Percentiles rank a stretch among this genome's conserved stretches.
These are phyloP conservation scores for Corylus americana DNA, from an alignment of 306 rosid genomes.

Conservation along the genomic window DNA sequence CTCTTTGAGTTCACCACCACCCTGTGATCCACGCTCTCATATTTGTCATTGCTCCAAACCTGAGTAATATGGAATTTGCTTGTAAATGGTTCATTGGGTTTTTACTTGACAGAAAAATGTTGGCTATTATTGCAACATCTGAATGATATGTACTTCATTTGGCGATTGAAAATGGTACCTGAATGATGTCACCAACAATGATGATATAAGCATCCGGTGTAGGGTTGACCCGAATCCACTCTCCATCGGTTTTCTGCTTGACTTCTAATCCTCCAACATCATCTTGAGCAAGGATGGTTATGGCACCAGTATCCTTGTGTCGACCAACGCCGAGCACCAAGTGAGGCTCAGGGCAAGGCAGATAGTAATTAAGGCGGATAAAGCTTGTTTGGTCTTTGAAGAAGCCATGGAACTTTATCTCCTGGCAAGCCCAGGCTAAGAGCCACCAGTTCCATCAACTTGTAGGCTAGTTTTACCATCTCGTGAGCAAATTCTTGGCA, in stretches of 20 bases:
- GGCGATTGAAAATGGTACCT: constrained; percentile 32
- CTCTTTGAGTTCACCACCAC: constrained; percentile 46
- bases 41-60: constrained; percentile 80
- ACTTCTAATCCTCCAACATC: constrained; percentile 70
- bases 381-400: constrained; percentile 53
- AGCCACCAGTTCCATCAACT: constrained; percentile 55
- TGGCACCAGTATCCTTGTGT: constrained; percentile 54
- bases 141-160: too few relatives aligned
- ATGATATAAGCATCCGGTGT: constrained; percentile 54
- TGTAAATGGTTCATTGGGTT: too few relatives aligned
- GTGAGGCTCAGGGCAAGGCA: constrained; percentile 58
- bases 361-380: constrained; percentile 54
- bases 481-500: constrained; percentile 51
- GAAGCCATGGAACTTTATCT: constrained; percentile 38
- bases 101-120: too few relatives aligned
- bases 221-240: constrained; percentile 64
- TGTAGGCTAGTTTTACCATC: constrained; percentile 42
- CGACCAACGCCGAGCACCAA: constrained; percentile 65
- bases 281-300: constrained; percentile 65
- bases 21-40: constrained; percentile 71
- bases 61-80: constrained; percentile 12
- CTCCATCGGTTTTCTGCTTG: constrained; percentile 51
- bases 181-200: constrained; percentile 59
- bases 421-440: constrained; percentile 56
- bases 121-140: too few relatives aligned